Evolutionary conservation across 768 basidiomycete species (phyloP).

Genomic region (Lentinula detonsa): DNA sequence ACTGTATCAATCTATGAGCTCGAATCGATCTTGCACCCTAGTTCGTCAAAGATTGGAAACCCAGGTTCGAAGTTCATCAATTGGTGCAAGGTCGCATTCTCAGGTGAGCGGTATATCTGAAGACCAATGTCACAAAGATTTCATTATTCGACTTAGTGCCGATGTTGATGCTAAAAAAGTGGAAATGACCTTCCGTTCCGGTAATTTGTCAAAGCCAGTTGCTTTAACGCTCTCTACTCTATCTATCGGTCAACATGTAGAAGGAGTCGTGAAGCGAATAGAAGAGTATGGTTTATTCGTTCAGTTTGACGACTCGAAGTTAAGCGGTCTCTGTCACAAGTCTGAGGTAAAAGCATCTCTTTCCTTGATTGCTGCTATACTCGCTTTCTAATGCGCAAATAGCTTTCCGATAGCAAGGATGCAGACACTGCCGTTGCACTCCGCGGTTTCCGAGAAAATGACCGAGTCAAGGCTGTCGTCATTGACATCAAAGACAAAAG

Average conservation of each 20-base stretch:
- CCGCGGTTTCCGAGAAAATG: slow-evolving; percentile 79
- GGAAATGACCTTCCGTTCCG: slow-evolving; percentile 85
- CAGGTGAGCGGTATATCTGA: slow-evolving; percentile 37
- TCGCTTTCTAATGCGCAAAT: slow-evolving; percentile 5
- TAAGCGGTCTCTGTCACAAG: slow-evolving; percentile 92
- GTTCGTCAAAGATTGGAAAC: slow-evolving; percentile 97
- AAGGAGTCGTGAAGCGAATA: slow-evolving; percentile 72
- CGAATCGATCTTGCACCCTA: slow-evolving; percentile 23
- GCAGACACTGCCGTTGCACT: slow-evolving; percentile 77
- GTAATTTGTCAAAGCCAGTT: slow-evolving; percentile 39
- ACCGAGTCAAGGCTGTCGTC: slow-evolving; percentile 77
- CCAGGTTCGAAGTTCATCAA: slow-evolving; percentile 71
- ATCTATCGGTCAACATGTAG: slow-evolving; percentile 73
- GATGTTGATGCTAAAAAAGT: slow-evolving; percentile 68
- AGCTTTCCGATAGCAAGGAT: slow-evolving; percentile 87
- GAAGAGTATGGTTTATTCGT: slow-evolving; percentile 94
- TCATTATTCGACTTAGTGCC: slow-evolving; percentile 40
- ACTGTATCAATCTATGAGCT: slow-evolving; percentile 13
- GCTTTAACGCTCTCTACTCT: slow-evolving; percentile 49
- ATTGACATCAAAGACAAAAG: slow-evolving; percentile 69
- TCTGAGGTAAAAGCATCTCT: slow-evolving; percentile 55
- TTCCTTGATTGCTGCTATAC: background rate
- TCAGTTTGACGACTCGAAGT: slow-evolving; percentile 75
- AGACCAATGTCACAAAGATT: too few species aligned
- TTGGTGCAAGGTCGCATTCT: slow-evolving; percentile 83